Evolutionary conservation across 305 asterid species (phyloP).

Genomic region (Rubia tinctorum): DNA sequence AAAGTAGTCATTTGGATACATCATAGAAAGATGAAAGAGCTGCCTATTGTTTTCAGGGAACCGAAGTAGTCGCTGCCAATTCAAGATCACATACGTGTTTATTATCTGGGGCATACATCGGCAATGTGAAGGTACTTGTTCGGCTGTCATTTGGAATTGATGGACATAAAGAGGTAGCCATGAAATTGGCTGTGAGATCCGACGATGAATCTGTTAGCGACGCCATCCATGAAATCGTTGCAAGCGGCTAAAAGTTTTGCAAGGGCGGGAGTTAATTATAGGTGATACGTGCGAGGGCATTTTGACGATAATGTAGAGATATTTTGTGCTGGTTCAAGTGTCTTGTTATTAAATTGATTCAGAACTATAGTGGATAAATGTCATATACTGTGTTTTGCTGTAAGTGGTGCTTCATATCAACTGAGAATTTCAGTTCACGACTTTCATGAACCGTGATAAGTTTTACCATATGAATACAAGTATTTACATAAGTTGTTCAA

Average conservation of each 20-base stretch:
- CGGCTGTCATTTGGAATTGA: conserved; percentile 79
- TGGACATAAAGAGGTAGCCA: conserved; percentile 78
- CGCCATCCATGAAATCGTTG: conserved; percentile 84
- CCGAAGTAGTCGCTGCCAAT: conserved; percentile 70
- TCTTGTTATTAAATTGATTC: neutral
- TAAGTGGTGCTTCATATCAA: neutral
- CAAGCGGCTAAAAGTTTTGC: conserved; percentile 54
- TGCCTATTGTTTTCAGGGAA: conserved; percentile 47
- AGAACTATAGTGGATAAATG: conserved; percentile 6
- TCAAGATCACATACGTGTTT: conserved; percentile 86
- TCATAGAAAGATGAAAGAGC: conserved; percentile 13
- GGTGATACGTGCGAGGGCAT: neutral
- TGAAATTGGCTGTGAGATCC: conserved; percentile 89
- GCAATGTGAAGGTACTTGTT: conserved; percentile 78
- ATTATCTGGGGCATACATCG: conserved; percentile 83
- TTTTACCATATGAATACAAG: no score
- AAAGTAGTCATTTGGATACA: neutral
- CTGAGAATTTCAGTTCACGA: no score
- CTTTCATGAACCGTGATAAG: no score
- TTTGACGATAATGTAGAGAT: conserved; percentile 2
- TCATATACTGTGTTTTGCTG: neutral
- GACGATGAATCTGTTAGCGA: conserved; percentile 77
- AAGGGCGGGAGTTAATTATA: conserved; percentile 16
- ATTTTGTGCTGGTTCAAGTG: neutral
- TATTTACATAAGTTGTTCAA: no score